Evolutionary conservation across 2,329 filamentous ascomycete species (phyloP), one percentile per base, ranked within the genome.

Genomic region (Sodiomyces alkalinus): DNA sequence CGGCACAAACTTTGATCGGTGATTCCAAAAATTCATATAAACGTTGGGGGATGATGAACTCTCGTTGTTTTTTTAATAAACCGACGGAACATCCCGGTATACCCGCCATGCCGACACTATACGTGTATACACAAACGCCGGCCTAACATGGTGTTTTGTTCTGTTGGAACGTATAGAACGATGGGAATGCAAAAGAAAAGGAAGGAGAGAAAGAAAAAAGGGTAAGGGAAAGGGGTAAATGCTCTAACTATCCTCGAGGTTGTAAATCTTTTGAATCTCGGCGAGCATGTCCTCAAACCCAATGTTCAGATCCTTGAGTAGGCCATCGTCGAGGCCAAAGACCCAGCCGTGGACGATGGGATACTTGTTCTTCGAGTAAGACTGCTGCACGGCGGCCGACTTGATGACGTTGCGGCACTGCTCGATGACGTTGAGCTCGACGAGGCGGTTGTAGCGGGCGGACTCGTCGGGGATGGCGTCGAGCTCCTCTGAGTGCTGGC

Each of bases 401-500:
- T 83, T 76, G 60, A 79, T 74, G 38, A 93, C 62, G 41, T 78
- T 77, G 47, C 79, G 70, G 47, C 85, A 72, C 47, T 85, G 78
- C 53, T 80, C 71, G 21, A 74, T 52, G 27, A 93, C 82, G 47
- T 92, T 92, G 46, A 90, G 65, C 61, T 92, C 81, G 27, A 83
- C 79, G 32, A 94, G 60, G 36, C 76, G 75, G 39, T 77, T 53
- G 41, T 76, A 74, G 37, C 74, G 70, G 27, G 66, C 62, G 6
- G 62, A 44, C 54, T 66, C 59, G 56, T 76, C 56, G 46, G 52
- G 7, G 51, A 79, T 61, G 48, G 64, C 43, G 51, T 80, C 74
- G 13, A 83, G 64, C 59, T 83, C 76, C 29, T 55, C 52, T 58
- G 80, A 74, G 51, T 81, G 67, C 40, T 80, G 59, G 8, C 76